Evolutionary conservation across 1,284 basidiomycete genomes (phyloP), one percentile per base, ranked within the genome.

Genomic region (Schizophyllum amplum): DNA sequence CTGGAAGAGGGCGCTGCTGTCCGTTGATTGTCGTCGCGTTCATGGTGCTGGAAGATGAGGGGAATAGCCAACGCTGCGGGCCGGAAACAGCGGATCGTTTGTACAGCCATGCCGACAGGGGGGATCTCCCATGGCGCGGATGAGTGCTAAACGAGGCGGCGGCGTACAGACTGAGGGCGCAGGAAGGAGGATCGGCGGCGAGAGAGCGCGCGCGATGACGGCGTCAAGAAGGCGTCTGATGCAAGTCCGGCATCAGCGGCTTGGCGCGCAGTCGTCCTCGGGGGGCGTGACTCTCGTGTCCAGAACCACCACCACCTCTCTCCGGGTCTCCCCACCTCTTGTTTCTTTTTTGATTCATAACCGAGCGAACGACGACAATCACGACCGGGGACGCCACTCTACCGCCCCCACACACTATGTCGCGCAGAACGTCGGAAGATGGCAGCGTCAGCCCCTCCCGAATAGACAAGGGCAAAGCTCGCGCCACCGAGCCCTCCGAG

Each of bases 401-500:
- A 42, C 33, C n/a, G n/a, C n/a, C 33, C 33, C 7, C 33, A 3
- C 33, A 6, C 33, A 42, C 33, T 17, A 42, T 42, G 33, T 42
- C 33, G n/a, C n/a, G n/a, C 33, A 9, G 13, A 17, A 9, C 17
- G 13, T 17, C 33, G 17, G 33, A 42, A 9, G 33, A 42, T 17
- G 13, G 13, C 33, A 17, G 17, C 11, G 33, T 13, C 17, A 42
- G 33, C 33, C 33, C 33, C 33, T 13, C 7, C 13, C 33, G 55
- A 7, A 49, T 63, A 46, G 59, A 63, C 59, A 65, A 67, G 55
- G 65, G 66, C 25, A 69, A 69, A 55, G 59, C 62, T 15, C 60
- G 66, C 47, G 66, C 66, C 17, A 56, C 58, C 23, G 62, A 62
- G 24, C 55, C 63, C 47, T 63, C 66, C 42, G 67, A 67, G 56